phyloP scores from a whole-genome alignment of 139 green algal genomes.

The Microglena sp. region DNA sequence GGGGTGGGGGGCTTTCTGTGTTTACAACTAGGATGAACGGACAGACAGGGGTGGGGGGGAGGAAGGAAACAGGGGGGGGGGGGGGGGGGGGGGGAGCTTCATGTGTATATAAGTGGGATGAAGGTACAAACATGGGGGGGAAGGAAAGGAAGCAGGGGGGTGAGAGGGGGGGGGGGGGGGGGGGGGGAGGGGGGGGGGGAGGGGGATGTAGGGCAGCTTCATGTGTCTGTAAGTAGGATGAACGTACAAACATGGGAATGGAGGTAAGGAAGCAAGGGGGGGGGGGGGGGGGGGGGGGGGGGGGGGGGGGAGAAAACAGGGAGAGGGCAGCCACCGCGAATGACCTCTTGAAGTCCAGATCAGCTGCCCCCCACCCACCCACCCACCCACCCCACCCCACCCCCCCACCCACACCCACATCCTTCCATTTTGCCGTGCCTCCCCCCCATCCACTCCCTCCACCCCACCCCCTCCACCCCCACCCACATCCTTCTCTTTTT shows the following conservation, averaged over 20 bases:
- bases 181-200: background rate
- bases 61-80: too few relatives aligned
- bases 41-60: too few relatives aligned
- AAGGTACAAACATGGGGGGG: background rate
- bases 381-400: background rate
- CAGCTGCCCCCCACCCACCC: background rate
- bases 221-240: background rate
- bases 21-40: too few relatives aligned
- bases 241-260: background rate
- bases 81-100: background rate
- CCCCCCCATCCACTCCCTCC: too few relatives aligned
- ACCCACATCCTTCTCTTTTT: background rate
- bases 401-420: background rate
- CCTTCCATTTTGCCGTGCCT: background rate
- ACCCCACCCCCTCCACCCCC: background rate
- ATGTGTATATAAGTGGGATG: background rate
- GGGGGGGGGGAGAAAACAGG: background rate
- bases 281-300: background rate
- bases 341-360: background rate
- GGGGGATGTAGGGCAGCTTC: background rate
- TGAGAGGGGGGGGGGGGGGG: background rate
- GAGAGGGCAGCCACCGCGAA: background rate
- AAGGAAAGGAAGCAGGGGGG: background rate
- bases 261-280: background rate
- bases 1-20: too few relatives aligned